A percentile compares a stretch with the other conserved stretches of the same genome.
These are phyloP conservation scores for Claviceps monticola DNA, from an alignment of 2,329 filamentous ascomycete genomes.

Conservation along the genomic window DNA sequence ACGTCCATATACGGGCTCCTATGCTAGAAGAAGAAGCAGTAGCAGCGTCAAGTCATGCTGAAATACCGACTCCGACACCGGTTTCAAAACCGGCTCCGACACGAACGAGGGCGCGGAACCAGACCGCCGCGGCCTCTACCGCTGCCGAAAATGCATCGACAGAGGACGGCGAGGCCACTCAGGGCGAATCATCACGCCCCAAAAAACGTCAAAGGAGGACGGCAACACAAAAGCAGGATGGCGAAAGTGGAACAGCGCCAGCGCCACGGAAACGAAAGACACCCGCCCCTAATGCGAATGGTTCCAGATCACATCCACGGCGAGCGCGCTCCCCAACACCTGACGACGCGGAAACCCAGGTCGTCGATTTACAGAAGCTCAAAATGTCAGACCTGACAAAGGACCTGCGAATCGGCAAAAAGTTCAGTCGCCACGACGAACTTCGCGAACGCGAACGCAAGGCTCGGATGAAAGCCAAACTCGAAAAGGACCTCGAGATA, in stretches of 20 bases:
- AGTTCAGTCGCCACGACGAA: slow-evolving; percentile 60
- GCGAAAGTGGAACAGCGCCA: slow-evolving; percentile 7
- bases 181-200: slow-evolving; percentile 8
- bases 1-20: neutral
- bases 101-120: slow-evolving; percentile 9
- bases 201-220: slow-evolving; percentile 21
- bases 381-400: slow-evolving; percentile 62
- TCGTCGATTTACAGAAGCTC: slow-evolving; percentile 51
- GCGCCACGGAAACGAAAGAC: slow-evolving; percentile 17
- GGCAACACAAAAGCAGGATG: slow-evolving; percentile 11
- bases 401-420: slow-evolving; percentile 57
- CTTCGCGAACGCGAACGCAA: slow-evolving; percentile 53
- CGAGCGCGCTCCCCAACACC: slow-evolving; percentile 40
- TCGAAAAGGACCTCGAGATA: slow-evolving; percentile 14
- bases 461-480: slow-evolving; percentile 18
- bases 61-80: slow-evolving; percentile 1
- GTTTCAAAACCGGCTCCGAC: slow-evolving; percentile 1
- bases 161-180: neutral
- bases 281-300: slow-evolving; percentile 9
- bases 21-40: slow-evolving; percentile 2
- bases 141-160: slow-evolving; percentile 9
- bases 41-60: no score
- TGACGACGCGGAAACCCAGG: slow-evolving; percentile 45
- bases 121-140: neutral
- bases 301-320: slow-evolving; percentile 15